These are phyloP conservation scores for Trichoderma koningii DNA, from an alignment of 2,329 filamentous ascomycete genomes.

Conservation along the genomic window DNA sequence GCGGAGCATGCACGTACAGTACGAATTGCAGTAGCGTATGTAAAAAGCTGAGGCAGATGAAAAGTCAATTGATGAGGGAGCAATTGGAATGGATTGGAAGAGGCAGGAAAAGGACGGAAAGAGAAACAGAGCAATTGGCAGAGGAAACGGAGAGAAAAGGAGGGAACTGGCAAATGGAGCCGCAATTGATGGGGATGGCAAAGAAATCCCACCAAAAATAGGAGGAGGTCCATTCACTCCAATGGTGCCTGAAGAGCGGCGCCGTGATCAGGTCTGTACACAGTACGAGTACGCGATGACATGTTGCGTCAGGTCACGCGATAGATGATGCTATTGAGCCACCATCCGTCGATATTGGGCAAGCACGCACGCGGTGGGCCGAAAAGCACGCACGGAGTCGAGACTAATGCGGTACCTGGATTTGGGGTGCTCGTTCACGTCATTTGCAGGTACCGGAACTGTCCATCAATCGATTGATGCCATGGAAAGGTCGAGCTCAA, in stretches of 20 bases:
- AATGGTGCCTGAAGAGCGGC: no score
- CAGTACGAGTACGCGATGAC: background rate
- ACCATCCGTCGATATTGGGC: constrained; percentile 19
- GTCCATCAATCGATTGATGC: background rate
- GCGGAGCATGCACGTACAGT: background rate
- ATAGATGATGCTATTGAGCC: constrained; percentile 34
- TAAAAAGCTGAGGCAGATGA: background rate
- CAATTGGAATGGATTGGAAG: background rate
- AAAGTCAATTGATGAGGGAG: background rate
- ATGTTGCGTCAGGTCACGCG: constrained; percentile 40
- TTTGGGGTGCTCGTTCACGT: background rate
- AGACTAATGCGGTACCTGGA: no score
- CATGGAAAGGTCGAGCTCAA: no score
- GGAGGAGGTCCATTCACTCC: no score
- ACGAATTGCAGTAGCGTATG: background rate
- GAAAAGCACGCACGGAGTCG: constrained; percentile 26
- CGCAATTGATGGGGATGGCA: background rate
- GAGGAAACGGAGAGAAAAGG: background rate
- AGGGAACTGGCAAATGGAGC: background rate
- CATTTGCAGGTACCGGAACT: background rate
- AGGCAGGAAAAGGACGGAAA: background rate
- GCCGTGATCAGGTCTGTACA: no score
- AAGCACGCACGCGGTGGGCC: constrained; percentile 24
- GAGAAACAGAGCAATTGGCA: background rate
- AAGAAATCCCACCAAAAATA: no score